phyloP scores from a whole-genome alignment of 768 basidiomycete genomes.

The Boletellus ananiceps region DNA sequence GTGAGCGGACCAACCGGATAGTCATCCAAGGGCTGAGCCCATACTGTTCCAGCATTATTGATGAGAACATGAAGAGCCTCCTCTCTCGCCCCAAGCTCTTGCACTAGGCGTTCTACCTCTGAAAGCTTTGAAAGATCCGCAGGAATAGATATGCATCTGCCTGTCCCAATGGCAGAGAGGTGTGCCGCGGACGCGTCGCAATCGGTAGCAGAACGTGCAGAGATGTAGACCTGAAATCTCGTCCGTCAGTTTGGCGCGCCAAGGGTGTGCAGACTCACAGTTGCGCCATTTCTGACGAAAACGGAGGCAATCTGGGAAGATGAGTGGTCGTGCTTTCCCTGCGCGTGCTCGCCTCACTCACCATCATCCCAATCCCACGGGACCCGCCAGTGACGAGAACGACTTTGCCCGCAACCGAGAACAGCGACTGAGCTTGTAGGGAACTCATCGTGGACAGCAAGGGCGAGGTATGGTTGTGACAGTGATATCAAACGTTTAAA shows the following conservation, averaged over 20 bases:
- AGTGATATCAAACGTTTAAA: background rate
- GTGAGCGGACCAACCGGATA: slow-evolving; percentile 35
- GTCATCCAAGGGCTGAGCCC: slow-evolving; percentile 45
- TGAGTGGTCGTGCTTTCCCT: slow-evolving; percentile 5
- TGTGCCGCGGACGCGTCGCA: slow-evolving; percentile 45
- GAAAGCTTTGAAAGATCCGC: no score
- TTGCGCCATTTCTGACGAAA: slow-evolving; percentile 58
- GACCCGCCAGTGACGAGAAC: slow-evolving; percentile 66
- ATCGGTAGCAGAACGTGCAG: slow-evolving; percentile 50
- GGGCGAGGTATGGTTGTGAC: background rate
- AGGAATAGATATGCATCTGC: no score
- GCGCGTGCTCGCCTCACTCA: slow-evolving; percentile 18
- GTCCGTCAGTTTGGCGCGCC: slow-evolving; percentile 6
- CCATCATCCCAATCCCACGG: slow-evolving; percentile 65
- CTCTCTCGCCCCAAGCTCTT: slow-evolving; percentile 48
- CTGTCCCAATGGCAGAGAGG: no score
- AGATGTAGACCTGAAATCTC: slow-evolving; percentile 51
- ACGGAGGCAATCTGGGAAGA: slow-evolving; percentile 53
- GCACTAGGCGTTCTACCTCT: slow-evolving; percentile 34
- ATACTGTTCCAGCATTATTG: slow-evolving; percentile 62
- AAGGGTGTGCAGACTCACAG: slow-evolving; percentile 29
- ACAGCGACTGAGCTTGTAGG: slow-evolving; percentile 36
- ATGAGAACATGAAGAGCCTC: slow-evolving; percentile 52
- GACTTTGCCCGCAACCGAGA: slow-evolving; percentile 48
- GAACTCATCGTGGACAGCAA: slow-evolving; percentile 30